phyloP scores from a whole-genome alignment of 495 filamentous ascomycete genomes.

The Neurospora cerealis region DNA sequence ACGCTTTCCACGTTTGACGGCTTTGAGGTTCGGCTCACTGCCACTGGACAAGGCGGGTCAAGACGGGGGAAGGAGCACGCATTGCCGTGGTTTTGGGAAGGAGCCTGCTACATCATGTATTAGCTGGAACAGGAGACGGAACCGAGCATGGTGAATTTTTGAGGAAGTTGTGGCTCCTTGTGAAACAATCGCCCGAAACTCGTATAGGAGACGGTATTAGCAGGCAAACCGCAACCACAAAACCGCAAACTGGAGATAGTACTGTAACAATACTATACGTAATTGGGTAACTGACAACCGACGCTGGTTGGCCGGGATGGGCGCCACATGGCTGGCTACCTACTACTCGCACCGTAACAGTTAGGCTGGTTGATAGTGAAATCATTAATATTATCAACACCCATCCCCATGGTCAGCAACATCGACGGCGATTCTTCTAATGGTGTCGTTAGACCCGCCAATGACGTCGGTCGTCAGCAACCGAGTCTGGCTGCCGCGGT shows the following conservation, averaged over 20 bases:
- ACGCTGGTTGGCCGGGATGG: neutral
- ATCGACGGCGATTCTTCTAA: neutral
- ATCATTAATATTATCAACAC: neutral
- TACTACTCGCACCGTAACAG: neutral
- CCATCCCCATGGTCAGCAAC: neutral
- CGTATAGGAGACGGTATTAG: neutral
- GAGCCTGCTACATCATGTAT: neutral
- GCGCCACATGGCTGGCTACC: neutral
- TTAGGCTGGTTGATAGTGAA: neutral
- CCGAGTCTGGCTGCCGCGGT: neutral
- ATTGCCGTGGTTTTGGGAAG: neutral
- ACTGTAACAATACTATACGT: neutral
- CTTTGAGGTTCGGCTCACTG: neutral
- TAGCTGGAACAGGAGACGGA: neutral
- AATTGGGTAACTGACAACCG: neutral
- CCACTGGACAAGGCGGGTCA: neutral
- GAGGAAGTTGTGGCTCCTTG: neutral
- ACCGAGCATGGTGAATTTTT: neutral
- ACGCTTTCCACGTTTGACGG: neutral
- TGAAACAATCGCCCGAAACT: neutral
- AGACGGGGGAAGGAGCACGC: neutral
- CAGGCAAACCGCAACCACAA: neutral
- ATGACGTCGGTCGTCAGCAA: neutral
- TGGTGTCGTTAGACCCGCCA: neutral
- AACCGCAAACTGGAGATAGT: neutral